Evolutionary conservation across 495 filamentous ascomycete genomes (phyloP).

Genomic region (Cercophora sp.): DNA sequence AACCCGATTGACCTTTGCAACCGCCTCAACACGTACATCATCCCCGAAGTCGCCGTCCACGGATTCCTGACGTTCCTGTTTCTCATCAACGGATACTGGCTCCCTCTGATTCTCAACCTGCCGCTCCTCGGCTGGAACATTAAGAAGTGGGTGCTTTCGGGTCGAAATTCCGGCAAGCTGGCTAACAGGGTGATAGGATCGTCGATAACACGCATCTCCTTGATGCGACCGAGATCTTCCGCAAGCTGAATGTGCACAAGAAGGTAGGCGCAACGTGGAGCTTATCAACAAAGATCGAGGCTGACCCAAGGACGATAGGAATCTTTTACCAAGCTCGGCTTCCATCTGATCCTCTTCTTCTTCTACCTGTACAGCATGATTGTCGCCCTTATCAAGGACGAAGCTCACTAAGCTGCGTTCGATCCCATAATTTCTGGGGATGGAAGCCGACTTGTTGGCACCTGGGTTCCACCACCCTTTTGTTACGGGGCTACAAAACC

Average conservation of each 20-base stretch:
- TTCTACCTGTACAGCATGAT: slow-evolving; percentile 99
- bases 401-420: slow-evolving; percentile 61
- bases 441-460: no score
- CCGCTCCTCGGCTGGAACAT: slow-evolving; percentile 90
- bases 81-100: slow-evolving; percentile 98
- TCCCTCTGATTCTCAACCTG: slow-evolving; percentile 86
- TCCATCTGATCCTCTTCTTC: slow-evolving; percentile 99
- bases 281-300: background rate
- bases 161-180: background rate
- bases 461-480: no score
- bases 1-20: slow-evolving; percentile 99
- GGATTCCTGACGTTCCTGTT: slow-evolving; percentile 92
- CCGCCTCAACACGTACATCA: slow-evolving; percentile 98
- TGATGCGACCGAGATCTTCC: slow-evolving; percentile 98
- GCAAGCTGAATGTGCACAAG: slow-evolving; percentile 98
- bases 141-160: slow-evolving; percentile 72
- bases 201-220: slow-evolving; percentile 93
- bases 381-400: slow-evolving; percentile 93
- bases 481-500: no score
- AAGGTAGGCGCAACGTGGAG: slow-evolving; percentile 57
- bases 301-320: slow-evolving; percentile 62
- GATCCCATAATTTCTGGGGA: no score
- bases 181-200: slow-evolving; percentile 57
- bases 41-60: slow-evolving; percentile 97
- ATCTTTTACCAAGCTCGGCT: slow-evolving; percentile 98